A percentile compares a stretch with the other conserved stretches of the same genome.
Evolutionary conservation across 208 protist genomes (phyloP).

Genomic region (Leishmania tropica): DNA sequence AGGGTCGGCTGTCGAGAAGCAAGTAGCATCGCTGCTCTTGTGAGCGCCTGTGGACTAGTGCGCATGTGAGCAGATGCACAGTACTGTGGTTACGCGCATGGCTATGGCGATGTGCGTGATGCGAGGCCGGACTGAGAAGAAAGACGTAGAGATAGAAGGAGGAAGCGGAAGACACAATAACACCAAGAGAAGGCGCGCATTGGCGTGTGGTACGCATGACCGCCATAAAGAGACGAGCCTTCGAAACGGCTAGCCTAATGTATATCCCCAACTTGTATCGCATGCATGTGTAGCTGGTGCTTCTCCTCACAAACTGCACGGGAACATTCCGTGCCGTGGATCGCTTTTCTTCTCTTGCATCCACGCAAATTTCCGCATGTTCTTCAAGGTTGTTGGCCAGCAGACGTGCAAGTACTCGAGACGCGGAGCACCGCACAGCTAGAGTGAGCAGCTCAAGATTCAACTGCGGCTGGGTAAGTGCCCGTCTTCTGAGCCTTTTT

Average conservation of each 20-base stretch:
- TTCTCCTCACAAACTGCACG: neutral
- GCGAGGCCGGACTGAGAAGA: neutral
- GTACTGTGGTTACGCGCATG: neutral
- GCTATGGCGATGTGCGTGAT: neutral
- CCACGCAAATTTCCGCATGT: neutral
- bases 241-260: neutral
- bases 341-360: neutral
- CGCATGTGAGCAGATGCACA: neutral
- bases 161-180: neutral
- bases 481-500: neutral
- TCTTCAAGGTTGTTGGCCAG: neutral
- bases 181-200: neutral
- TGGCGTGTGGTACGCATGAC: neutral
- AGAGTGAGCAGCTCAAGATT: neutral
- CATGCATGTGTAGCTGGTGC: neutral
- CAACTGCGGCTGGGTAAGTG: neutral
- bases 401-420: neutral
- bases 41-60: neutral
- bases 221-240: neutral
- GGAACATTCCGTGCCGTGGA: neutral
- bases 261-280: neutral
- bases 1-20: neutral
- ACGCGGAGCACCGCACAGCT: neutral
- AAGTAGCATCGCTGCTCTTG: neutral
- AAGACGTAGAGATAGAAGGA: neutral